phyloP scores from a whole-genome alignment of 225 moss, liverwort and hornwort genomes.

The Bryoerythrophyllum caledonicum region DNA sequence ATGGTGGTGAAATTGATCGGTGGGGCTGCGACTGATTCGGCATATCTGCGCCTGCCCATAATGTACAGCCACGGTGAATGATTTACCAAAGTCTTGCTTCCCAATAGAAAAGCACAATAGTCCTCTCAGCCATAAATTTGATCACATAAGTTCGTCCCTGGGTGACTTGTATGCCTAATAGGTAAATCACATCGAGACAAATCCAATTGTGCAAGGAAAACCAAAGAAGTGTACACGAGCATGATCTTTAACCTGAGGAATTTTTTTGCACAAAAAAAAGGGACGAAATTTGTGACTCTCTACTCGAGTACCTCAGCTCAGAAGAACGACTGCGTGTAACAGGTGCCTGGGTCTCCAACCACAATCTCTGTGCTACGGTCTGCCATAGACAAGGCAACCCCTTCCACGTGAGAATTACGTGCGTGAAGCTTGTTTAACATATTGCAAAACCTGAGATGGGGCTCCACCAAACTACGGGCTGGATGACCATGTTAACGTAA shows the following conservation, averaged over 20 bases:
- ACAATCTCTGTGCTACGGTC: conserved; percentile 38
- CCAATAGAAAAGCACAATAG: not conserved
- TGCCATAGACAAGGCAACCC: conserved; percentile 30
- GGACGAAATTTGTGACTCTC: conserved; percentile 7
- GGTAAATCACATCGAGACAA: not conserved
- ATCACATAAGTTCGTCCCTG: not conserved
- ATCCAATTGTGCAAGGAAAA: not conserved
- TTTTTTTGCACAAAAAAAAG: not conserved
- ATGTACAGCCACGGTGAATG: not conserved
- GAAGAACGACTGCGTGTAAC: conserved; percentile 62
- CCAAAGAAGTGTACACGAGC: not conserved
- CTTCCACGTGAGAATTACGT: not conserved
- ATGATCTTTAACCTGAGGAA: not conserved
- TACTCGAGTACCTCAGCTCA: conserved; percentile 46
- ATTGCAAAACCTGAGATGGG: conserved; percentile 9
- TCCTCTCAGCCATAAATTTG: not conserved
- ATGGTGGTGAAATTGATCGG: conserved; percentile 29
- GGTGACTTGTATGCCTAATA: not conserved
- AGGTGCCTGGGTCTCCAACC: conserved; percentile 41
- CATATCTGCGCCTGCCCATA: conserved; percentile 48
- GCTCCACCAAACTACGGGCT: conserved; percentile 15
- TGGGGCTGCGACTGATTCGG: conserved; percentile 28
- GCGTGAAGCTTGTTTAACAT: not conserved
- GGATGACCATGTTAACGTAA: conserved; percentile 13
- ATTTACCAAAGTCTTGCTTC: not conserved